Percentiles rank a stretch among this genome's conserved stretches.
phyloP scores from a whole-genome alignment of 2,329 filamentous ascomycete genomes.

The Teratosphaeria destructans region DNA sequence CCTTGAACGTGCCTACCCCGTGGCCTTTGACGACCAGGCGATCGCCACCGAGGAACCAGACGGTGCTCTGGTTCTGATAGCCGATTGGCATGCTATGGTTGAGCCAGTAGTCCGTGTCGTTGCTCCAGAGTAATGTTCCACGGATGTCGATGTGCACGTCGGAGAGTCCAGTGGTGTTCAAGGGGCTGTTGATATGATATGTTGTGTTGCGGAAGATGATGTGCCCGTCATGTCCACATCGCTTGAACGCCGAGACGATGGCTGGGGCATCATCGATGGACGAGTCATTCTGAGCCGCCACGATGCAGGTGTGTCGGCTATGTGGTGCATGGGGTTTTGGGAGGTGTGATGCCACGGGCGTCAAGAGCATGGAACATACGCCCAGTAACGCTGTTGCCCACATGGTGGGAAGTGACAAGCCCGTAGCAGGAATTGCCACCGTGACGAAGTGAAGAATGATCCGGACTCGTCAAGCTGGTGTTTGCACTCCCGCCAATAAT shows the following conservation, averaged over 20 bases:
- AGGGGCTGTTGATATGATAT: slow-evolving; percentile 27
- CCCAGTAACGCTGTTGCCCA: neutral
- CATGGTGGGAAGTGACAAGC: neutral
- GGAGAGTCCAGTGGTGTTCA: slow-evolving; percentile 38
- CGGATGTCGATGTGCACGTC: slow-evolving; percentile 40
- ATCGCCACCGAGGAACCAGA: slow-evolving; percentile 46
- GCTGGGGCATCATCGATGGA: slow-evolving; percentile 40
- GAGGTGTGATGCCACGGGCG: neutral
- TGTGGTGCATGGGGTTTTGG: neutral
- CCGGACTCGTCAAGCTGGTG: neutral
- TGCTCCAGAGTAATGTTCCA: slow-evolving; percentile 36
- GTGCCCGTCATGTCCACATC: slow-evolving; percentile 41
- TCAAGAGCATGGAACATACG: neutral
- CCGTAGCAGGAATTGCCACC: neutral
- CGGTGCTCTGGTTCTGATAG: slow-evolving; percentile 47
- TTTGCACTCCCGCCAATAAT: neutral
- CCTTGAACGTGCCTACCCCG: slow-evolving; percentile 45
- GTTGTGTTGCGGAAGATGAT: slow-evolving; percentile 42
- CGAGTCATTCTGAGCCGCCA: slow-evolving; percentile 10
- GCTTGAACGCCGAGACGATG: slow-evolving; percentile 41
- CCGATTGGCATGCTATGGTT: slow-evolving; percentile 40
- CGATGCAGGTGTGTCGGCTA: slow-evolving; percentile 5
- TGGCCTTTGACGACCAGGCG: slow-evolving; percentile 41
- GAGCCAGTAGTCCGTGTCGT: slow-evolving; percentile 42
- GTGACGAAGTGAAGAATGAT: neutral